phyloP scores from a whole-genome alignment of 768 basidiomycete genomes.

The Phlebiopsis flavidoalba region DNA sequence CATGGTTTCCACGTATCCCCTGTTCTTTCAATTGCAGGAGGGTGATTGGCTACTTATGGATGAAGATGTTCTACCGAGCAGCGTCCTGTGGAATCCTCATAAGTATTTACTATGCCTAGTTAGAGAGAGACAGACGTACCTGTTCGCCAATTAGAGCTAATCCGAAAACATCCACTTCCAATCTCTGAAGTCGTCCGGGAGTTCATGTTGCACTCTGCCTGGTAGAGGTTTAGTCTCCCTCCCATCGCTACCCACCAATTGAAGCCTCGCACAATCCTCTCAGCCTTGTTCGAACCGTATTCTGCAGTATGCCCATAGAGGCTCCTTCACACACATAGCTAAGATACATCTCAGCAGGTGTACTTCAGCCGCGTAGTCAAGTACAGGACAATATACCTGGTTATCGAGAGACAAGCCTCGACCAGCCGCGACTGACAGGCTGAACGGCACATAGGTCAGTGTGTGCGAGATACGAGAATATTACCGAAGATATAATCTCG shows the following conservation, averaged over 20 bases:
- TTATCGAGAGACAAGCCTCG: constrained; percentile 62
- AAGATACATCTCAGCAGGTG: not conserved
- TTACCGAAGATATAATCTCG: constrained; percentile 66
- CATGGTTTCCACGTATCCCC: constrained; percentile 27
- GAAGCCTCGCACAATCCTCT: constrained; percentile 65
- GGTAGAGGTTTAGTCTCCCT: constrained; percentile 58
- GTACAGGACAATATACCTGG: constrained; percentile 43
- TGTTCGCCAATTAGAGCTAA: constrained; percentile 77
- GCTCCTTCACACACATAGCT: constrained; percentile 70
- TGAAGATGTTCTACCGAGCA: constrained; percentile 38
- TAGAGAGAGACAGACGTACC: constrained; percentile 41
- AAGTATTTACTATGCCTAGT: not conserved
- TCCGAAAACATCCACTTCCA: constrained; percentile 89
- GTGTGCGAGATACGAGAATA: constrained; percentile 68
- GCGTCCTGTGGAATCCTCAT: constrained; percentile 46
- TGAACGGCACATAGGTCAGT: constrained; percentile 64
- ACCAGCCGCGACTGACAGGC: constrained; percentile 59
- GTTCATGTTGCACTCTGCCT: constrained; percentile 33
- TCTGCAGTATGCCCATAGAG: constrained; percentile 60
- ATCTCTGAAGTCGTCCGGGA: constrained; percentile 40
- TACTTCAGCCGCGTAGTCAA: constrained; percentile 13
- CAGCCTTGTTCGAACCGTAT: constrained; percentile 63
- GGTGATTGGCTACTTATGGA: not conserved
- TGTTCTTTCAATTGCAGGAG: not conserved
- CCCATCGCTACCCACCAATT: constrained; percentile 49